Percentiles rank a stretch among this genome's conserved stretches.
These are phyloP conservation scores for Pochonia chlamydosporia DNA, from an alignment of 2,329 filamentous ascomycete genomes.

Conservation along the genomic window DNA sequence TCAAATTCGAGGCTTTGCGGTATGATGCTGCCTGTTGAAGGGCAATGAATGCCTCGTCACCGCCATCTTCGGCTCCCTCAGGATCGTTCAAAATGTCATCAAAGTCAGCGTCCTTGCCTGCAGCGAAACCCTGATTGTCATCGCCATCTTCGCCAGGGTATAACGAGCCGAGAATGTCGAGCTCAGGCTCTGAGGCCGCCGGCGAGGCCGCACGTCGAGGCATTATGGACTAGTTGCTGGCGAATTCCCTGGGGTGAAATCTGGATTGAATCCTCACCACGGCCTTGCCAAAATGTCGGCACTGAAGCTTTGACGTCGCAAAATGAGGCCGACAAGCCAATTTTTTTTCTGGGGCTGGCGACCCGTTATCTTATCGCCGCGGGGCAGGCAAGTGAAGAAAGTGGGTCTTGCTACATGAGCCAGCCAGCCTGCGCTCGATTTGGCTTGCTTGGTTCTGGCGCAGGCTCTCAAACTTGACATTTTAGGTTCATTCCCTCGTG, in stretches of 20 bases:
- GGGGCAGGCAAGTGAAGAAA: slow-evolving; percentile 18
- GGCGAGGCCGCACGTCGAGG: slow-evolving; percentile 71
- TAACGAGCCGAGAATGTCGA: slow-evolving; percentile 79
- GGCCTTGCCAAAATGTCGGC: background rate
- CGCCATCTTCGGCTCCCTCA: slow-evolving; percentile 47
- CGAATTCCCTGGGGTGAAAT: background rate
- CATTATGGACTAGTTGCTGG: slow-evolving; percentile 49
- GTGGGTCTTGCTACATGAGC: slow-evolving; percentile 5
- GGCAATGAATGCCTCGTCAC: slow-evolving; percentile 87
- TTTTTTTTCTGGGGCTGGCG: slow-evolving; percentile 26
- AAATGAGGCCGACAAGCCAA: background rate
- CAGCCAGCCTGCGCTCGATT: background rate
- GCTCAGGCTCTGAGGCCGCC: slow-evolving; percentile 78
- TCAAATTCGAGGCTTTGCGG: slow-evolving; percentile 74
- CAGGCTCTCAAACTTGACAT: background rate
- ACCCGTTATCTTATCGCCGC: slow-evolving; percentile 34
- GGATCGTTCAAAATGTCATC: slow-evolving; percentile 54
- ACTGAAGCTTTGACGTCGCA: background rate
- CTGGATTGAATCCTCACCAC: background rate
- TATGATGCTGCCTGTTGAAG: slow-evolving; percentile 82
- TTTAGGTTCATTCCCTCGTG: no score
- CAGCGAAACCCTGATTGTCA: slow-evolving; percentile 29
- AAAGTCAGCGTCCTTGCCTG: slow-evolving; percentile 47
- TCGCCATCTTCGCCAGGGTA: slow-evolving; percentile 56
- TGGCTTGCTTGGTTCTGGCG: no score